A percentile compares a stretch with the other conserved stretches of the same genome.
phyloP scores from a whole-genome alignment of 192 early-diverging fungal species.

The Umbelopsis sp. region DNA sequence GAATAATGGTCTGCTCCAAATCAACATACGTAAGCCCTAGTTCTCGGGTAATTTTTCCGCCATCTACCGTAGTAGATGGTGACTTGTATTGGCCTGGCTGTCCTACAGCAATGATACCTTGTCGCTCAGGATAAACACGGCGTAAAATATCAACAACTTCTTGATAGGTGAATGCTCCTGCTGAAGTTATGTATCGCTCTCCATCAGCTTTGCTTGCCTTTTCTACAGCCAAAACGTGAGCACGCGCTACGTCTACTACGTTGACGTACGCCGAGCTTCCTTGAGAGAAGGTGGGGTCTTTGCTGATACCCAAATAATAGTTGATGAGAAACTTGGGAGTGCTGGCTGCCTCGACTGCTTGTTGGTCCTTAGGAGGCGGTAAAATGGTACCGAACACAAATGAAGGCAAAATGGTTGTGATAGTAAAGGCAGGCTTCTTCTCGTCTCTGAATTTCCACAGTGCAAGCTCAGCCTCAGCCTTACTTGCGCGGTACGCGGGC shows the following conservation, averaged over 20 bases:
- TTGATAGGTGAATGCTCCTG: not conserved
- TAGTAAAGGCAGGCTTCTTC: conserved; percentile 15
- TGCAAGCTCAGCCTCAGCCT: conserved; percentile 23
- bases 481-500: conserved; percentile 15
- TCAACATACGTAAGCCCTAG: not conserved
- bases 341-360: conserved; percentile 2
- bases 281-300: not conserved
- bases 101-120: not conserved
- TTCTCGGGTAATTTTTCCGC: conserved; percentile 5
- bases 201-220: conserved; percentile 16
- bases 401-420: conserved; percentile 22
- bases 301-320: not conserved
- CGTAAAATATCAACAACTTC: not conserved
- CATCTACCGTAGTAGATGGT: not conserved
- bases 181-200: conserved; percentile 22
- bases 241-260: conserved; percentile 11
- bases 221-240: conserved; percentile 20
- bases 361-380: not conserved
- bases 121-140: not conserved
- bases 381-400: conserved; percentile 1
- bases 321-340: not conserved
- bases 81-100: not conserved
- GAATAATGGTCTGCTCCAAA: not conserved
- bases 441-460: conserved; percentile 24
- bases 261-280: not conserved